These are phyloP conservation scores for Hyphodiscus sp. DNA, from an alignment of 2,329 filamentous ascomycete species.

Conservation along the genomic window DNA sequence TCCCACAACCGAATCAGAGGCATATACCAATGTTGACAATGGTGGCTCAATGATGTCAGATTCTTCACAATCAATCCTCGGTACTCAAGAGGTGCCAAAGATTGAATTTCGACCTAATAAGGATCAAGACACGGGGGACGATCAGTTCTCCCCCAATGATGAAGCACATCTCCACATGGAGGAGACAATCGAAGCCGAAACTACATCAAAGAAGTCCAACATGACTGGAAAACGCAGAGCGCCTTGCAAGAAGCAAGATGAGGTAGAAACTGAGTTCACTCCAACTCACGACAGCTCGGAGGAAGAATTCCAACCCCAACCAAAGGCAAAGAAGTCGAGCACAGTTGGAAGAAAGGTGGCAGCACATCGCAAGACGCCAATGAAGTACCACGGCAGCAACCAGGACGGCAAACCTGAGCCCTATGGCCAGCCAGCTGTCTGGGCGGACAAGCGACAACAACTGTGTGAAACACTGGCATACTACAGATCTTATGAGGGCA, in stretches of 20 bases:
- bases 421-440: conserved; percentile 40
- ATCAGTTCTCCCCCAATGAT: background rate
- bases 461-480: conserved; percentile 59
- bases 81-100: conserved; percentile 1
- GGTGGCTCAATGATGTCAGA: no score
- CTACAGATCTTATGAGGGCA: conserved; percentile 55
- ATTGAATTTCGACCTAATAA: background rate
- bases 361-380: no score
- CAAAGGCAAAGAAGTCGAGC: no score
- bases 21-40: no score
- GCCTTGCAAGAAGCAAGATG: background rate
- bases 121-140: no score
- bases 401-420: conserved; percentile 17
- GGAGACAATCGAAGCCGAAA: background rate
- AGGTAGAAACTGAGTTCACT: no score
- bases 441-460: conserved; percentile 50
- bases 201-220: background rate
- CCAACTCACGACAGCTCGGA: no score
- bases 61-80: background rate
- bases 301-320: no score
- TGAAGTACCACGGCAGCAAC: conserved; percentile 2
- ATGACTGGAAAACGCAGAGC: background rate
- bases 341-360: no score
- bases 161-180: background rate
- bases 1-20: no score